These are phyloP conservation scores for Dendrobium nobile DNA, from an alignment of 106 monocot species.

Conservation along the genomic window DNA sequence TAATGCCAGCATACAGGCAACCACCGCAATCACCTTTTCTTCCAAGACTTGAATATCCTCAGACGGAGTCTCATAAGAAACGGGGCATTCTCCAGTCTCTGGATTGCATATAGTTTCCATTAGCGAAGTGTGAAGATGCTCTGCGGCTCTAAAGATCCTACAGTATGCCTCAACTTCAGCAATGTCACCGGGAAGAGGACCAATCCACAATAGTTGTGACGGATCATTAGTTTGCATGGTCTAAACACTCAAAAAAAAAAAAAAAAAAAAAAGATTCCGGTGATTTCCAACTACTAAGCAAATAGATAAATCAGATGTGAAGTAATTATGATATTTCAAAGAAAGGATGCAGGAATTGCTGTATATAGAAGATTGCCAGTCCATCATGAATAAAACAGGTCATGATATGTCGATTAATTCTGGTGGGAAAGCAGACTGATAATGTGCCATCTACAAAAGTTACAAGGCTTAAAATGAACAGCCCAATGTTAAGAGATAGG, in stretches of 20 bases:
- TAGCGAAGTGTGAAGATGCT: slow-evolving; percentile 68
- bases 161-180: slow-evolving; percentile 97
- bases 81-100: slow-evolving; percentile 83
- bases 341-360: not conserved
- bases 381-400: no score
- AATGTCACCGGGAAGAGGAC: slow-evolving; percentile 94
- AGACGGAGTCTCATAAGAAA: slow-evolving; percentile 55
- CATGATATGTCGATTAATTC: no score
- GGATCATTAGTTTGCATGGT: slow-evolving; percentile 46
- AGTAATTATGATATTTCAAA: not conserved
- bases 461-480: not conserved
- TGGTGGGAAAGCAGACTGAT: no score
- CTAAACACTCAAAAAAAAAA: slow-evolving; percentile 26
- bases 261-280: not conserved
- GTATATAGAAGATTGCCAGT: not conserved
- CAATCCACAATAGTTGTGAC: slow-evolving; percentile 67
- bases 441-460: not conserved
- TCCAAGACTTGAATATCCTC: slow-evolving; percentile 68
- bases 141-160: slow-evolving; percentile 93
- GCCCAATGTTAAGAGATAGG: not conserved
- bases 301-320: not conserved
- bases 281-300: not conserved
- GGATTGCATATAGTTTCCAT: slow-evolving; percentile 91
- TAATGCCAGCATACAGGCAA: slow-evolving; percentile 78
- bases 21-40: slow-evolving; percentile 72